Conservation (phyloP, 768 basidiomycete genomes). For the Mycena floridula region DNA sequence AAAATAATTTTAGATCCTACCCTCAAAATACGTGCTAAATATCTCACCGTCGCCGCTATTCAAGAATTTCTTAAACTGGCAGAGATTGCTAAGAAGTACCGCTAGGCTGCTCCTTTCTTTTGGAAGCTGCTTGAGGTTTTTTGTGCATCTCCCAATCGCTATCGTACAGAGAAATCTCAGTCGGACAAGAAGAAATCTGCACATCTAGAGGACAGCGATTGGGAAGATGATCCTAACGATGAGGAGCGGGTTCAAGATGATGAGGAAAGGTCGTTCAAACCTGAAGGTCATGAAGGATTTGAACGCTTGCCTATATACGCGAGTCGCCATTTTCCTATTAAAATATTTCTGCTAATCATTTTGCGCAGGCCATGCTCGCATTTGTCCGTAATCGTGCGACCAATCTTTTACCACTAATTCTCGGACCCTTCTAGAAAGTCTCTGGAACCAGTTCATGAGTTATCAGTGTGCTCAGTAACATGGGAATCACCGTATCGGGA, state of each 20-base stretch:
- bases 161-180: background rate
- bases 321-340: no score
- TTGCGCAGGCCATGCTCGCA: no score
- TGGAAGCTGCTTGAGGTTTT: conserved; percentile 3
- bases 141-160: conserved; percentile 2
- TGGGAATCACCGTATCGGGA: no score
- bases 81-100: background rate
- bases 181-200: background rate
- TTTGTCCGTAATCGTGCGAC: no score
- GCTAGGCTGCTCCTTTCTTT: conserved; percentile 3
- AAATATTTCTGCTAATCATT: no score
- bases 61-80: conserved; percentile 2
- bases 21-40: conserved; percentile 2
- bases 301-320: no score
- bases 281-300: background rate
- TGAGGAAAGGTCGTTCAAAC: background rate
- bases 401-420: no score
- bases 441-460: no score
- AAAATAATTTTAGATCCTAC: conserved; percentile 2
- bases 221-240: conserved; percentile 6
- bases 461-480: no score
- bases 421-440: no score
- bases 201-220: background rate
- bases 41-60: conserved; percentile 1
- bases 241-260: background rate